Base-by-base conservation (phyloP, 192 early-diverging fungal genomes). In the Coemansia sp. region DNA sequence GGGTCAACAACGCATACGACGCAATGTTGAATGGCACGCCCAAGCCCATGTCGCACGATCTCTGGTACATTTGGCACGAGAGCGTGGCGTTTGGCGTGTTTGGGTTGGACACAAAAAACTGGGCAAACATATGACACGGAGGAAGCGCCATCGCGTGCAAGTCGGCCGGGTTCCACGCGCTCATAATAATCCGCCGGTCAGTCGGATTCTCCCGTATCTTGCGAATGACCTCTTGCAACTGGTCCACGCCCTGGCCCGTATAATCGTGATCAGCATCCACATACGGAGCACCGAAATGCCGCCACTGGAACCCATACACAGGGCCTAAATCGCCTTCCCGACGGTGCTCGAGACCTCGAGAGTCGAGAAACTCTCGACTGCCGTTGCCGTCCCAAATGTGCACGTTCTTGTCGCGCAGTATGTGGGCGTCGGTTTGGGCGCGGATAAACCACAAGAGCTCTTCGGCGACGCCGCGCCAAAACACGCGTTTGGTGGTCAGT, bases 11-110 rank as follows among this genome's bases (percentile, higher is more conserved):
- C 1, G 96, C 91, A 68, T 99, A 99, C 22, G 92, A 94, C 4
- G 97, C 93, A 78, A 99, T 97, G 69, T 99, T 99, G 74, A 99
- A 99, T 1, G 97, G 97, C 0, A 99, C 94, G 18, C 97, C 97
- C 22, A 99, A 83, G 6, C 97, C 97, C 79, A 99, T 85, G 66
- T 99, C 97, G 72, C 91, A 92, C 1, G 93, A 92, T 2, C 97
- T 85, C 75, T 99, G 97, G 81, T 99, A 99, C 50, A 99, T 83
- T 55, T 93, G 90, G 75, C 96, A 98, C 2, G 93, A 95, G 11
- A 99, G 81, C 19, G 70, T 68, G 3, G 85, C 83, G 12, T 80
- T 74, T 0, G 76, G 68, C 23, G 82, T 67, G 10, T 81, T 77
- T 0, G 87, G 86, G 3, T 82, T 84, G 1, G 95, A 93, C 0